These are phyloP conservation scores for Pichia sp. DNA, from an alignment of 1,139 yeast species.

Conservation along the genomic window DNA sequence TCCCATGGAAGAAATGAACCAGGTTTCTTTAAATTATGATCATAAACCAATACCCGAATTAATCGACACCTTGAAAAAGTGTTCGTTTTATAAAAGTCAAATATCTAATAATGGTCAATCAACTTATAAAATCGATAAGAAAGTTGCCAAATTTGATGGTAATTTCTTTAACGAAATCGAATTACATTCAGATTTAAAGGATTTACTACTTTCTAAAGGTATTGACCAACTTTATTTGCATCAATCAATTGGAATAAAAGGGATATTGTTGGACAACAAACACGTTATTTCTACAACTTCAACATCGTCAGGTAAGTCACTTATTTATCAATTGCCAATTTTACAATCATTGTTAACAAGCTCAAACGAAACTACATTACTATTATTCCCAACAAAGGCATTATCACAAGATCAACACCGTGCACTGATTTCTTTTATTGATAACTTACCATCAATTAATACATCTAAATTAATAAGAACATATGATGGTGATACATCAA, in stretches of 20 bases:
- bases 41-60: conserved; percentile 35
- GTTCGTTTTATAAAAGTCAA: conserved; percentile 53
- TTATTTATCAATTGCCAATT: conserved; percentile 86
- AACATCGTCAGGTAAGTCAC: conserved; percentile 91
- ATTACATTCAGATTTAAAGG: conserved; percentile 10
- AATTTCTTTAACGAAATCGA: conserved; percentile 8
- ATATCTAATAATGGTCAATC: conserved; percentile 39
- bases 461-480: conserved; percentile 49
- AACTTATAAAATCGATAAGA: conserved; percentile 35
- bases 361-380: conserved; percentile 66
- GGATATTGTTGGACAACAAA: conserved; percentile 40
- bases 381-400: conserved; percentile 94
- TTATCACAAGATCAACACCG: conserved; percentile 93
- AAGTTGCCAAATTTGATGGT: conserved; percentile 25
- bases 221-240: conserved; percentile 61
- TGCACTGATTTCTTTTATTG: conserved; percentile 57
- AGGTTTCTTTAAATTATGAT: conserved; percentile 17
- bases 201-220: conserved; percentile 30
- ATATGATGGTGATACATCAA: conserved; percentile 88
- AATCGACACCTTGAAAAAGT: conserved; percentile 39
- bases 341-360: conserved; percentile 42
- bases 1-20: conserved; percentile 45
- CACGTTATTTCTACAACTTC: conserved; percentile 86
- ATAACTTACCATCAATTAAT: conserved; percentile 30
- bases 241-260: conserved; percentile 69